Evolutionary conservation across 2,329 filamentous ascomycete species (phyloP).

Genomic region (Diplodia mutila): DNA sequence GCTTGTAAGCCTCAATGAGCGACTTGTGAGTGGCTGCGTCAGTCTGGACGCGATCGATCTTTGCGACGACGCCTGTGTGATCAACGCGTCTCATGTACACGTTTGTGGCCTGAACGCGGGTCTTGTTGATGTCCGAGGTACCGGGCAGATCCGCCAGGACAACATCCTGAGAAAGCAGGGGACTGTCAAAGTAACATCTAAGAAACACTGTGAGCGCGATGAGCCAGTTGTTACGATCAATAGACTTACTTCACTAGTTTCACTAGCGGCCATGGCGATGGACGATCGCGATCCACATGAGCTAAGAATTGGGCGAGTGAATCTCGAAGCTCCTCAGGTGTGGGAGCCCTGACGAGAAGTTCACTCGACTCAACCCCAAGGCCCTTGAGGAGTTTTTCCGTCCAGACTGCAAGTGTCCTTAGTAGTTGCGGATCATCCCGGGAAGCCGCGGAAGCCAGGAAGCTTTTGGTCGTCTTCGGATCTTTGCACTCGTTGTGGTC

Average conservation of each 20-base stretch:
- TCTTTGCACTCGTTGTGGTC: background rate
- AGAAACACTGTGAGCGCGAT: background rate
- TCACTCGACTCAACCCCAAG: background rate
- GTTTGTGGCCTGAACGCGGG: conserved; percentile 27
- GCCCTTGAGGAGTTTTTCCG: background rate
- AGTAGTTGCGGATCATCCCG: background rate
- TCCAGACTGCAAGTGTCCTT: background rate
- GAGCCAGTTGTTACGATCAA: background rate
- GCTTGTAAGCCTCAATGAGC: conserved; percentile 28
- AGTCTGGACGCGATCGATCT: conserved; percentile 29
- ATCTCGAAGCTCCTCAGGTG: background rate
- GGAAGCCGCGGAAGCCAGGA: background rate
- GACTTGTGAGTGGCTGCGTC: conserved; percentile 27
- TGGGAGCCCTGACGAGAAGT: background rate
- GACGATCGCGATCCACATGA: background rate
- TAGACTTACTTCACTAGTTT: conserved; percentile 27
- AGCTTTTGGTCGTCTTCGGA: background rate
- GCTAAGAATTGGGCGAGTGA: background rate
- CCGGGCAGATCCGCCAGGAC: conserved; percentile 33
- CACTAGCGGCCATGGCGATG: conserved; percentile 34
- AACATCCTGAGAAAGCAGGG: conserved; percentile 26
- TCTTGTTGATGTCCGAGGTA: conserved; percentile 28
- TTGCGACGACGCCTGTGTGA: conserved; percentile 31
- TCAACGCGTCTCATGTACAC: conserved; percentile 31
- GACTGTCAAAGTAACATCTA: conserved; percentile 25